Conservation (phyloP, 768 basidiomycete genomes). For the Leccinum barrowsii region DNA sequence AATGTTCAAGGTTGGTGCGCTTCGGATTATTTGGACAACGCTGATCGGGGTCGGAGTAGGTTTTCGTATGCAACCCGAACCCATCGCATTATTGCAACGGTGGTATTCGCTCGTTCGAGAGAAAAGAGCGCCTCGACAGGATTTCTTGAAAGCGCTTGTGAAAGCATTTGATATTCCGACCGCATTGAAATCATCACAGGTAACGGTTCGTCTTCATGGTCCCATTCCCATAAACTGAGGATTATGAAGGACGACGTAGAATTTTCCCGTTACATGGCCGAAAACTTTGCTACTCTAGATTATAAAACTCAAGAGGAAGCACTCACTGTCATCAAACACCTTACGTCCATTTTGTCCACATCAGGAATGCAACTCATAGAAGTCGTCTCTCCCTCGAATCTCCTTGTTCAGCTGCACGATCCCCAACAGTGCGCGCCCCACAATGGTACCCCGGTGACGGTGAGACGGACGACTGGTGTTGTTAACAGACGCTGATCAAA, state of each 20-base stretch:
- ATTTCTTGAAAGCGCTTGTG: constrained; percentile 80
- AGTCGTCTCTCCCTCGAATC: constrained; percentile 63
- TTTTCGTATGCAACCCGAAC: constrained; percentile 58
- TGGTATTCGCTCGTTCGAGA: constrained; percentile 94
- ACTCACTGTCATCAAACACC: constrained; percentile 74
- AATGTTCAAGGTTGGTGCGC: constrained; percentile 48
- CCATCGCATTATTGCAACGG: constrained; percentile 73
- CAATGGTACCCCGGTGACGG: constrained; percentile 1
- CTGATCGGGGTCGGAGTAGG: constrained; percentile 38
- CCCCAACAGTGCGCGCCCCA: constrained; percentile 7
- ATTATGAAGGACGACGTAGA: constrained; percentile 68
- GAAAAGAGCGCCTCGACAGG: constrained; percentile 80
- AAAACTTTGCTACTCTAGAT: constrained; percentile 89
- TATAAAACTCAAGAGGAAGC: constrained; percentile 96
- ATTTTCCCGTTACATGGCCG: constrained; percentile 89
- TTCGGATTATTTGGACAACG: neutral
- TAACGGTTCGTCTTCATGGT: constrained; percentile 19
- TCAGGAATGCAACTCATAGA: constrained; percentile 83
- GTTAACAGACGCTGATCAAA: neutral
- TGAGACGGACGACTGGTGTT: neutral
- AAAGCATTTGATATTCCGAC: constrained; percentile 79
- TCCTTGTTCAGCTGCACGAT: constrained; percentile 58
- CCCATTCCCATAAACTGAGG: neutral
- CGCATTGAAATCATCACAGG: constrained; percentile 55
- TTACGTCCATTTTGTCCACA: constrained; percentile 73